Evolutionary conservation across 2,329 filamentous ascomycete genomes (phyloP).

Genomic region (Proliferodiscus dingleyae): DNA sequence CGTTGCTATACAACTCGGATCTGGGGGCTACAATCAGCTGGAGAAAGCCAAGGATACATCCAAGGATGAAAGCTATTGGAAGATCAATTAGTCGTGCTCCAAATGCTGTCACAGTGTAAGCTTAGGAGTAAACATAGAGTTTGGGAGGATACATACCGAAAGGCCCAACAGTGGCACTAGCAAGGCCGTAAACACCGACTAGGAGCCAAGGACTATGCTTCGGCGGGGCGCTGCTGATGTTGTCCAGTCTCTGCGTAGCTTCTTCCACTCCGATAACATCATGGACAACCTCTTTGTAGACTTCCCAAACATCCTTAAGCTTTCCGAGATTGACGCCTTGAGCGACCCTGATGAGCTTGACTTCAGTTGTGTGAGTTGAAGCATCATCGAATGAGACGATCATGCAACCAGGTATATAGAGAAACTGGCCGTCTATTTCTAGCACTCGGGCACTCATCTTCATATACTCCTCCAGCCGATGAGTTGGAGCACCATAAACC

Average conservation of each 20-base stretch:
- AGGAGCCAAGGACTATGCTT: conserved; percentile 47
- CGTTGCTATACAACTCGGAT: conserved; percentile 63
- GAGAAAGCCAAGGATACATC: conserved; percentile 63
- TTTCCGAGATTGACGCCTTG: conserved; percentile 72
- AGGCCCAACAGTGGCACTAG: conserved; percentile 65
- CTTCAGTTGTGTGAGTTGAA: conserved; percentile 70
- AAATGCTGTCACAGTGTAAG: conserved; percentile 47
- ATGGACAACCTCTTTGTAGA: conserved; percentile 80
- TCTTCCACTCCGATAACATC: conserved; percentile 70
- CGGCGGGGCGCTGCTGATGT: conserved; percentile 41
- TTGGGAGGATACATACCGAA: conserved; percentile 39
- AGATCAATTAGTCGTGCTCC: conserved; percentile 66
- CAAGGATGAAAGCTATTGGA: conserved; percentile 66
- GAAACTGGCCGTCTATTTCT: conserved; percentile 81
- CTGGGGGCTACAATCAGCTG: conserved; percentile 65
- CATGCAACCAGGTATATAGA: conserved; percentile 91
- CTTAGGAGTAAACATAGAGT: neutral
- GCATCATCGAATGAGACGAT: conserved; percentile 84
- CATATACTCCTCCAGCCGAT: conserved; percentile 89
- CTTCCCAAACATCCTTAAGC: conserved; percentile 67
- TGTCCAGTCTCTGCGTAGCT: conserved; percentile 57
- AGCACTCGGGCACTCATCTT: conserved; percentile 84
- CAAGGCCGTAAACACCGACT: conserved; percentile 66
- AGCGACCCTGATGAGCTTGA: conserved; percentile 64
- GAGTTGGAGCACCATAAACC: conserved; percentile 85